Base-by-base conservation (phyloP, 106 monocot genomes). In the Allium cepa region DNA sequence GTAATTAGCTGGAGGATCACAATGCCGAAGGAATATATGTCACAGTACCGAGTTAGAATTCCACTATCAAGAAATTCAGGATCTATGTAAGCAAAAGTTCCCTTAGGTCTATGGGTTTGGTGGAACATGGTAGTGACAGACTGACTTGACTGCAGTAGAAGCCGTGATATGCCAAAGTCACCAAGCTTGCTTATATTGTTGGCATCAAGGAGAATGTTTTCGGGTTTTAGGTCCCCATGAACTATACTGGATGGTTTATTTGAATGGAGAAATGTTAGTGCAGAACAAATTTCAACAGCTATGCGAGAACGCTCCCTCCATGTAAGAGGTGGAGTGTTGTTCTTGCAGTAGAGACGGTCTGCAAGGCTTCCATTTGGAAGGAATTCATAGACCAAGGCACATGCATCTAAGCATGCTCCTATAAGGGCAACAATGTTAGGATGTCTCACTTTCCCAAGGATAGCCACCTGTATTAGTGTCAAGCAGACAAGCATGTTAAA, bases 371-470 rank as follows among this genome's bases (percentile, higher is more conserved):
- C 87, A 61, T 82, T 79, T 3, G 86, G 78, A 46, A 88, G 78
- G 58, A 67, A 87, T 64, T 87, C 94, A 57, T 90, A 90, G 2
- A 94, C 66, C 3, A 94, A 71, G 61, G 78, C 77, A 7, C 70
- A 73, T 13, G 74, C 78, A 67, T 94, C 81, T 22, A 59, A 57
- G 68, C 94, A 90, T 56, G 73, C 75, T 76, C 94, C 90, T 3
- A 94, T 76, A 3, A 94, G 82, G 17, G 77, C 76, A 10, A 90
- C 84, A 60, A 94, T 75, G 73, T 94, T 75, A 64, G 86, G 94
- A 56, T 94, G 94, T 72, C 90, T 87, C 75, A 82, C 68, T 56
- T 63, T 75, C 59, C 84, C 71, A 1, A 93, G 81, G 73, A 79
- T 47, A 10, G 79, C 73, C 11, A 87, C 71, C 94, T 94, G 76